Conservation (phyloP, 2,329 filamentous ascomycete species). For the Sporothrix globosa region DNA sequence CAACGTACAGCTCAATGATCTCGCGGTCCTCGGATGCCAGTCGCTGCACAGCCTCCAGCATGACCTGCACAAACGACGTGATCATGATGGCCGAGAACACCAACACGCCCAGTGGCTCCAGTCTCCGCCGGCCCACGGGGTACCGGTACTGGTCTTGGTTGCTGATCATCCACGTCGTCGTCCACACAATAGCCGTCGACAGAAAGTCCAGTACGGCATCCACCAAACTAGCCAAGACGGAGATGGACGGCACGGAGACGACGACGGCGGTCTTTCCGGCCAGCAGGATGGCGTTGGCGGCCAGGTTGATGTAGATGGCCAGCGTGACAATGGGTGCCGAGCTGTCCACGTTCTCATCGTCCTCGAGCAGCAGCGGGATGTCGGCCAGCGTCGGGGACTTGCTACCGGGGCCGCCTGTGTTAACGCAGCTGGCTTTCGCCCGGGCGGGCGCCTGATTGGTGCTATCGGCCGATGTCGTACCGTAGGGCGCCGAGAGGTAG, state of each 20-base stretch:
- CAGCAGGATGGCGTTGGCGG: conserved; percentile 75
- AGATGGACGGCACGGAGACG: conserved; percentile 76
- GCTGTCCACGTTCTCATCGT: conserved; percentile 72
- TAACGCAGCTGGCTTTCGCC: background rate
- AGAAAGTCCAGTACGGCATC: conserved; percentile 81
- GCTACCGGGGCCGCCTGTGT: conserved; percentile 38
- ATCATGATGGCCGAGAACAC: conserved; percentile 88
- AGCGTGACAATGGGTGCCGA: conserved; percentile 76
- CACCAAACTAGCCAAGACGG: conserved; percentile 76
- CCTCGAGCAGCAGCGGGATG: conserved; percentile 64
- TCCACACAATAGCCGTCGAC: conserved; percentile 79
- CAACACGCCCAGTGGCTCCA: conserved; percentile 79
- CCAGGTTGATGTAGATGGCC: conserved; percentile 84
- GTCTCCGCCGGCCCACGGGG: conserved; percentile 72
- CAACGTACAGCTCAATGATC: conserved; percentile 65
- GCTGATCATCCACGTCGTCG: conserved; percentile 73
- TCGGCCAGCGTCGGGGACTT: conserved; percentile 50
- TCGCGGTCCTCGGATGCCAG: conserved; percentile 64
- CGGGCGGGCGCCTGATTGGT: background rate
- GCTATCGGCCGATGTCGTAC: background rate
- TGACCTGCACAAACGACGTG: conserved; percentile 79
- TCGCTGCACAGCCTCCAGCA: conserved; percentile 68
- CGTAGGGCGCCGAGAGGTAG: background rate
- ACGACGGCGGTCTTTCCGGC: conserved; percentile 77
- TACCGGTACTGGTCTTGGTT: conserved; percentile 75